A percentile compares a stretch with the other conserved stretches of the same genome.
These are phyloP conservation scores for Diaporthe batatas DNA, from an alignment of 2,329 filamentous ascomycete genomes.

Conservation along the genomic window DNA sequence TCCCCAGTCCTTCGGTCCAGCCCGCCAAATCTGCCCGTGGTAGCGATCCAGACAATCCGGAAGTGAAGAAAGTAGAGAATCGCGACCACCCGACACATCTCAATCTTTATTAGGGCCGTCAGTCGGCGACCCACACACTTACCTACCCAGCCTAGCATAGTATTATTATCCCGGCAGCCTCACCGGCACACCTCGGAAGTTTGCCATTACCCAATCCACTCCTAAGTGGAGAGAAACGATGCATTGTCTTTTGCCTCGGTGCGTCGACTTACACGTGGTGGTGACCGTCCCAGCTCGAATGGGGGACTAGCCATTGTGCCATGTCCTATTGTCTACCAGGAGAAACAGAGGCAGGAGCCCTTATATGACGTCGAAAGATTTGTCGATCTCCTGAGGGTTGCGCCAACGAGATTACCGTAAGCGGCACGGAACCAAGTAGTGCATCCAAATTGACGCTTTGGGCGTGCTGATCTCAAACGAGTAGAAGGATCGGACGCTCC, in stretches of 20 bases:
- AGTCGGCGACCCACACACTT: background rate
- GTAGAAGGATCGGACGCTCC: conserved; percentile 1
- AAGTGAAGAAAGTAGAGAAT: too few species aligned
- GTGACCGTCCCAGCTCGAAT: background rate
- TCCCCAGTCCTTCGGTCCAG: too few species aligned
- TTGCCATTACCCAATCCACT: background rate
- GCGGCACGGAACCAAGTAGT: background rate
- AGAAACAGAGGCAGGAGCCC: background rate
- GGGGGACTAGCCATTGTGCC: background rate
- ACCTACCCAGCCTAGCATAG: background rate
- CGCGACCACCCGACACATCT: background rate
- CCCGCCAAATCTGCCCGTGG: background rate
- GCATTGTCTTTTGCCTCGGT: background rate
- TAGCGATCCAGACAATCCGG: background rate
- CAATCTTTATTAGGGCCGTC: background rate
- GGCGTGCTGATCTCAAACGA: background rate
- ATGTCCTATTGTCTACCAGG: too few species aligned
- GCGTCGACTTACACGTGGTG: background rate
- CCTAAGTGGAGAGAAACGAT: background rate
- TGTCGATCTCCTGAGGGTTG: background rate
- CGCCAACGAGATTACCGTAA: background rate
- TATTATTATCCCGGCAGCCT: background rate
- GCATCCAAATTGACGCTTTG: background rate
- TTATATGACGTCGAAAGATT: background rate
- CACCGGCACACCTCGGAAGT: background rate